A percentile compares a stretch with the other conserved stretches of the same genome.
Conservation (phyloP, 2,329 filamentous ascomycete genomes). For the Aspergillus alliaceus region DNA sequence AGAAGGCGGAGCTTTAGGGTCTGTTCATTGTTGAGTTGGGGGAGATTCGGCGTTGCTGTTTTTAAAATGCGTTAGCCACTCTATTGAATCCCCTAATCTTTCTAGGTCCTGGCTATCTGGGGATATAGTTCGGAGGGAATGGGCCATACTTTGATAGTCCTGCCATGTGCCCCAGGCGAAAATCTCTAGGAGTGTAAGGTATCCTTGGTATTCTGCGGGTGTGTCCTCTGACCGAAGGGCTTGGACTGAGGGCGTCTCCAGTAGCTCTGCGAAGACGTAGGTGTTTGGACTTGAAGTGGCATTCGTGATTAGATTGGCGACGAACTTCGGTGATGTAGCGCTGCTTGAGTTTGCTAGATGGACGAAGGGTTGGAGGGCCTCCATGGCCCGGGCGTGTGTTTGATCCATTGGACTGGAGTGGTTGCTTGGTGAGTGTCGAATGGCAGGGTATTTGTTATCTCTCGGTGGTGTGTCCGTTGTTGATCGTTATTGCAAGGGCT, state of each 20-base stretch:
- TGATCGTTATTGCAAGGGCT: not conserved
- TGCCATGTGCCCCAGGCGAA: conserved; percentile 92
- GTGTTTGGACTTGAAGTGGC: conserved; percentile 88
- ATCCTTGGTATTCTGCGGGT: conserved; percentile 60
- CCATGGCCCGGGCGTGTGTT: conserved; percentile 54
- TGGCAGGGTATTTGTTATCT: not conserved
- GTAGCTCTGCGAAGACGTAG: conserved; percentile 92
- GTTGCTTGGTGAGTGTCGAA: not conserved
- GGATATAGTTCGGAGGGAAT: too few relatives aligned
- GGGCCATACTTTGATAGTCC: conserved; percentile 65
- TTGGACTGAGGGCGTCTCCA: conserved; percentile 77
- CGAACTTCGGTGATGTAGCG: conserved; percentile 70
- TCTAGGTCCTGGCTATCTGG: too few relatives aligned
- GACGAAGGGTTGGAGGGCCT: conserved; percentile 77
- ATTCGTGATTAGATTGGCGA: conserved; percentile 80
- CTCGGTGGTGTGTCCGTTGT: not conserved
- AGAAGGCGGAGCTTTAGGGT: conserved; percentile 85
- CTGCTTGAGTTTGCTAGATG: conserved; percentile 81
- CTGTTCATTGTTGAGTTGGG: conserved; percentile 71
- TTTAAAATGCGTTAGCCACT: not conserved
- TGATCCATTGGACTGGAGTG: conserved; percentile 42
- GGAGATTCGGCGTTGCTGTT: conserved; percentile 59
- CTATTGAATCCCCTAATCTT: not conserved
- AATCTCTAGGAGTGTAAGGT: conserved; percentile 75
- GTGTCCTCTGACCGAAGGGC: conserved; percentile 57